Percentiles rank a stretch among this genome's conserved stretches.
These are phyloP conservation scores for Pisolithus sp. DNA, from an alignment of 768 basidiomycete species.

Conservation along the genomic window DNA sequence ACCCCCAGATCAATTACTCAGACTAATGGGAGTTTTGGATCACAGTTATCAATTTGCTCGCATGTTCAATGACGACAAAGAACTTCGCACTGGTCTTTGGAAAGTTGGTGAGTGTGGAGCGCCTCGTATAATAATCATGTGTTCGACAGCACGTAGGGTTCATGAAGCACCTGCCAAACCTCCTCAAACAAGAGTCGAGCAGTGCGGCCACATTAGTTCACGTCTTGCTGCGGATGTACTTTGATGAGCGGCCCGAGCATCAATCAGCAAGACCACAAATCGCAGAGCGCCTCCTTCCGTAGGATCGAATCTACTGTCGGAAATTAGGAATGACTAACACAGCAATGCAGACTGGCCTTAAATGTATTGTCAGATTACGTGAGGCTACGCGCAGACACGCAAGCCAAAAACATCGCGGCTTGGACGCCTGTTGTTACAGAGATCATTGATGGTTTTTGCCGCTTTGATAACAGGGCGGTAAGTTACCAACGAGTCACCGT, in stretches of 20 bases:
- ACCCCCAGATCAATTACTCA: constrained; percentile 87
- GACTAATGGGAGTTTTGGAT: constrained; percentile 92
- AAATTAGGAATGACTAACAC: background rate
- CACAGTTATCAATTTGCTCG: constrained; percentile 98
- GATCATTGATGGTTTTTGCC: constrained; percentile 83
- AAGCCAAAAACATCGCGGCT: constrained; percentile 90
- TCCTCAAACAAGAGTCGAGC: constrained; percentile 96
- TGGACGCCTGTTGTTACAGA: constrained; percentile 99
- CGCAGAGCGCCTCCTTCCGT: constrained; percentile 66
- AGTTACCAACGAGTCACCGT: constrained; percentile 27
- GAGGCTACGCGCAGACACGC: constrained; percentile 81
- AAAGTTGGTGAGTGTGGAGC: constrained; percentile 82
- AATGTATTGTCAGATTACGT: constrained; percentile 89
- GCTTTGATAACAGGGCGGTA: constrained; percentile 87
- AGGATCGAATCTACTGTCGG: constrained; percentile 15
- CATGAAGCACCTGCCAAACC: constrained; percentile 98
- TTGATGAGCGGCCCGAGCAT: constrained; percentile 82
- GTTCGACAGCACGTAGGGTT: constrained; percentile 55
- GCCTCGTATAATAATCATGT: background rate
- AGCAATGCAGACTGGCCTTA: constrained; percentile 60
- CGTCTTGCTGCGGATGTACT: constrained; percentile 89
- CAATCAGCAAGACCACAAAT: constrained; percentile 79
- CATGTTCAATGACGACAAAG: constrained; percentile 97
- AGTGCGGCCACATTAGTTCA: constrained; percentile 94
- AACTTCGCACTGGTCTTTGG: constrained; percentile 93